Percentiles rank a stretch among this genome's conserved stretches.
Conservation (phyloP, 345 rosid genomes). For the Balakata baccata region DNA sequence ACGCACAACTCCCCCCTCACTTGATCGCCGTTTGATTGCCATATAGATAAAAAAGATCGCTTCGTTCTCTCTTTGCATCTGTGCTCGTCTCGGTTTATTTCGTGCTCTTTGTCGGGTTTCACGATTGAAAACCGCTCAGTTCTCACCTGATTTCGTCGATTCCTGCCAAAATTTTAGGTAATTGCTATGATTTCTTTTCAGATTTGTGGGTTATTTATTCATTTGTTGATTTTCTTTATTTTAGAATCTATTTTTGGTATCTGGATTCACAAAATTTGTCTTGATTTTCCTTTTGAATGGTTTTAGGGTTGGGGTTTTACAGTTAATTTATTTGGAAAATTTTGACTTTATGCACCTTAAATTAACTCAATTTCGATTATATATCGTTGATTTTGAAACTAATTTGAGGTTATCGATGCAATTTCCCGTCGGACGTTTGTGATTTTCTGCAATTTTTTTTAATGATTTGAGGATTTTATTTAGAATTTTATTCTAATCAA, state of each 20-base stretch:
- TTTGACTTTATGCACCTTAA: neutral
- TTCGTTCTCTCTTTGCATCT: neutral
- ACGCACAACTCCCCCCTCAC: neutral
- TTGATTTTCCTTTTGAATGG: neutral
- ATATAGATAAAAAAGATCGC: neutral
- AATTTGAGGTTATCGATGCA: neutral
- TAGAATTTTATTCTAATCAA: neutral
- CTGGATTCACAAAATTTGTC: neutral
- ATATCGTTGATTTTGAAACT: neutral
- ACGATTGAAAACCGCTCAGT: neutral
- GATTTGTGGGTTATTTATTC: neutral
- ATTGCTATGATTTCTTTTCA: neutral
- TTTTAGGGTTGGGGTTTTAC: neutral
- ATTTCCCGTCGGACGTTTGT: no score
- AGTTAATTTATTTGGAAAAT: neutral
- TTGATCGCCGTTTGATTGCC: neutral
- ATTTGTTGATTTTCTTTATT: neutral
- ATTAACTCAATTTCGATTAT: neutral
- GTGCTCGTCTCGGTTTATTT: neutral
- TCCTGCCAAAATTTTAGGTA: neutral
- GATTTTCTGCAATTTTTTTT: neutral
- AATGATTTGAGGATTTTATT: neutral
- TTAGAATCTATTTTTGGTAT: neutral
- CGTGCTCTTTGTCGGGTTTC: neutral
- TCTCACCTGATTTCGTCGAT: slow-evolving; percentile 3